Evolutionary conservation across 2,329 filamentous ascomycete genomes (phyloP).

Genomic region (Westerdykella ornata): DNA sequence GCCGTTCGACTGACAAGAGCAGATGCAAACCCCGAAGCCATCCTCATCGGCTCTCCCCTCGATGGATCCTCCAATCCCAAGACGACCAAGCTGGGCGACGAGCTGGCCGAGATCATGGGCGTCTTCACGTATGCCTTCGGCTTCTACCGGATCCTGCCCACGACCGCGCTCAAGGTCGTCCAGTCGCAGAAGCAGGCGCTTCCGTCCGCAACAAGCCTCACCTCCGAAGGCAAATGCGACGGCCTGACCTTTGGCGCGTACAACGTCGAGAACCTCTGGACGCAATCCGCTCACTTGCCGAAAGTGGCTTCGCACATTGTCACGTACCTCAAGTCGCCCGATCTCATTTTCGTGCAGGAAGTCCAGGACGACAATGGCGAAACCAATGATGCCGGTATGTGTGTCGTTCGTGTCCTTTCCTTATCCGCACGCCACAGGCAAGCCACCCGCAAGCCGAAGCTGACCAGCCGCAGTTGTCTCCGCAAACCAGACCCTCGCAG

Average conservation of each 20-base stretch:
- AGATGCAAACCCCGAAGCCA: conserved; percentile 64
- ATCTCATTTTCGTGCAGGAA: conserved; percentile 63
- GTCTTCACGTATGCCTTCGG: conserved; percentile 60
- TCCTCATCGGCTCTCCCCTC: conserved; percentile 58
- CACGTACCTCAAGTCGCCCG: conserved; percentile 55
- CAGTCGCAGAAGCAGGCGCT: conserved; percentile 42
- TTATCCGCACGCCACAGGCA: too few species aligned
- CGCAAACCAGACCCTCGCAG: conserved; percentile 54
- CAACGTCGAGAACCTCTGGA: conserved; percentile 63
- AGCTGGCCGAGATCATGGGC: conserved; percentile 60
- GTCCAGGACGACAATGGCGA: conserved; percentile 61
- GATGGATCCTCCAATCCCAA: conserved; percentile 57
- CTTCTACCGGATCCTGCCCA: conserved; percentile 62
- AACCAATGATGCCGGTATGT: conserved; percentile 51
- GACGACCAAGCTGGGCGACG: conserved; percentile 58
- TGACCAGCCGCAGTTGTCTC: conserved; percentile 34
- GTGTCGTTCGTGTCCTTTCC: neutral
- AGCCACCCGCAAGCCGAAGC: conserved; percentile 2
- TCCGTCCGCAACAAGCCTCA: conserved; percentile 48
- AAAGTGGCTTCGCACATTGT: conserved; percentile 59
- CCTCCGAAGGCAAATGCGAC: conserved; percentile 51
- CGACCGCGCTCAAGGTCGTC: conserved; percentile 50
- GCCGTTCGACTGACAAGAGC: conserved; percentile 5
- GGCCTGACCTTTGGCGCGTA: conserved; percentile 60
- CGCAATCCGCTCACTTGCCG: conserved; percentile 51